Evolutionary conservation across 2,329 filamentous ascomycete genomes (phyloP).

Genomic region (Ustulina deusta): DNA sequence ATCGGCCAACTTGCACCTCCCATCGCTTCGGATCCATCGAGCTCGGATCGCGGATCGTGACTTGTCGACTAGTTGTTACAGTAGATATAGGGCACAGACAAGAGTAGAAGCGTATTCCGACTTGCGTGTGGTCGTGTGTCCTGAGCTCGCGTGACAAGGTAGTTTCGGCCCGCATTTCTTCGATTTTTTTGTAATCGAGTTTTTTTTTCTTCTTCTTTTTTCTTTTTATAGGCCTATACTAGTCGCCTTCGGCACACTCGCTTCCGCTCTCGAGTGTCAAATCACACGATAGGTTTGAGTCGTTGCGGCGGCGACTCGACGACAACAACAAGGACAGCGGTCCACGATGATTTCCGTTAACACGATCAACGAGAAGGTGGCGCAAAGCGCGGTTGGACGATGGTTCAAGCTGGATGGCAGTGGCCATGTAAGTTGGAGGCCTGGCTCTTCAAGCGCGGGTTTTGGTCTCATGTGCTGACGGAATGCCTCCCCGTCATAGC

Average conservation of each 20-base stretch:
- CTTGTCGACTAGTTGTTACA: constrained; percentile 6
- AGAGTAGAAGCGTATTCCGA: constrained; percentile 16
- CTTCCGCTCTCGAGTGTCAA: constrained; percentile 21
- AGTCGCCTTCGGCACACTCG: constrained; percentile 10
- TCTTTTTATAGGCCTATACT: not conserved
- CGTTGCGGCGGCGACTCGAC: constrained; percentile 25
- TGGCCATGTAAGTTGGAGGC: constrained; percentile 75
- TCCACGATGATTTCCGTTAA: constrained; percentile 29
- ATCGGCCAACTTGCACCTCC: not conserved
- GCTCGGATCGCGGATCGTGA: constrained; percentile 13
- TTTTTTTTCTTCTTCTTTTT: constrained; percentile 12
- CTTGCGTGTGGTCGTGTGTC: constrained; percentile 4
- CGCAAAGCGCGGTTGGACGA: constrained; percentile 72
- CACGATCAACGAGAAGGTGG: constrained; percentile 51
- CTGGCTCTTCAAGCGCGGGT: constrained; percentile 5
- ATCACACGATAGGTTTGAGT: constrained; percentile 26
- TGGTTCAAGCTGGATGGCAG: constrained; percentile 86
- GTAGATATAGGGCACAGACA: constrained; percentile 11
- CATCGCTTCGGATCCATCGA: constrained; percentile 17
- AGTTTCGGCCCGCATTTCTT: constrained; percentile 27
- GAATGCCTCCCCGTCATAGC: constrained; percentile 57
- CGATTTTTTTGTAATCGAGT: constrained; percentile 7
- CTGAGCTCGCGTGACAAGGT: constrained; percentile 18
- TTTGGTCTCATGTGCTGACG: constrained; percentile 37
- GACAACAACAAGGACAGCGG: not conserved